Percentiles rank a stretch among this genome's conserved stretches.
Evolutionary conservation across 2,329 filamentous ascomycete species (phyloP).

Genomic region (Clarireedia hainanense): DNA sequence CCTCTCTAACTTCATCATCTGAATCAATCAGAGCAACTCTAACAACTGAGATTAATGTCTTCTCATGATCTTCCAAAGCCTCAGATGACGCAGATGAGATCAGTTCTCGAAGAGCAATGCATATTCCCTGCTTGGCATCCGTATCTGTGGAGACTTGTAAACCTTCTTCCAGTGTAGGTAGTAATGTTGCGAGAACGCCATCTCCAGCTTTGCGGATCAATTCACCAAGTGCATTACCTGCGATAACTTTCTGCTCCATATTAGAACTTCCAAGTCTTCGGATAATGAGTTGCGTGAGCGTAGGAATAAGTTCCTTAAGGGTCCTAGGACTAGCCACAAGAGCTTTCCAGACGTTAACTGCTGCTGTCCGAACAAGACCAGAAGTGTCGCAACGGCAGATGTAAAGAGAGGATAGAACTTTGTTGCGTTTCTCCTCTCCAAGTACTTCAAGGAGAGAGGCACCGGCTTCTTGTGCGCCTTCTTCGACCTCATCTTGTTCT

Average conservation of each 20-base stretch:
- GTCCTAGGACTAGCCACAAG: conserved; percentile 86
- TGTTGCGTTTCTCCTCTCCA: conserved; percentile 93
- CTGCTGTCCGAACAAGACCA: conserved; percentile 78
- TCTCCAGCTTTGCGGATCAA: conserved; percentile 96
- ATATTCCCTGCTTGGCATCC: conserved; percentile 94
- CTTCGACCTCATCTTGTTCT: conserved; percentile 71
- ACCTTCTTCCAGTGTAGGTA: conserved; percentile 89
- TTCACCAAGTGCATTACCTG: conserved; percentile 91
- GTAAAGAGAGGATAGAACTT: conserved; percentile 92
- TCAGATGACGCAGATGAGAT: conserved; percentile 85
- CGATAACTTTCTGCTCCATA: conserved; percentile 98
- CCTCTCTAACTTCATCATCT: conserved; percentile 84
- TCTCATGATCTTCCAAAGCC: conserved; percentile 87
- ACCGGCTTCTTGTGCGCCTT: conserved; percentile 74
- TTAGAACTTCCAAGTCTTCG: conserved; percentile 89
- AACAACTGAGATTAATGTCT: conserved; percentile 89
- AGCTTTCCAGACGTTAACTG: conserved; percentile 93
- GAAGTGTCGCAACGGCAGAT: conserved; percentile 97
- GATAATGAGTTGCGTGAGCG: conserved; percentile 90
- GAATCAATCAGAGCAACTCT: conserved; percentile 86
- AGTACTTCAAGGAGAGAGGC: conserved; percentile 90
- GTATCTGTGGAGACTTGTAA: conserved; percentile 81
- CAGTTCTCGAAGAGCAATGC: conserved; percentile 88
- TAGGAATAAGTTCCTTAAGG: conserved; percentile 91
- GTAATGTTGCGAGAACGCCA: conserved; percentile 75